Evolutionary conservation across 2,329 filamentous ascomycete species (phyloP).

Genomic region (Apiospora aurea): DNA sequence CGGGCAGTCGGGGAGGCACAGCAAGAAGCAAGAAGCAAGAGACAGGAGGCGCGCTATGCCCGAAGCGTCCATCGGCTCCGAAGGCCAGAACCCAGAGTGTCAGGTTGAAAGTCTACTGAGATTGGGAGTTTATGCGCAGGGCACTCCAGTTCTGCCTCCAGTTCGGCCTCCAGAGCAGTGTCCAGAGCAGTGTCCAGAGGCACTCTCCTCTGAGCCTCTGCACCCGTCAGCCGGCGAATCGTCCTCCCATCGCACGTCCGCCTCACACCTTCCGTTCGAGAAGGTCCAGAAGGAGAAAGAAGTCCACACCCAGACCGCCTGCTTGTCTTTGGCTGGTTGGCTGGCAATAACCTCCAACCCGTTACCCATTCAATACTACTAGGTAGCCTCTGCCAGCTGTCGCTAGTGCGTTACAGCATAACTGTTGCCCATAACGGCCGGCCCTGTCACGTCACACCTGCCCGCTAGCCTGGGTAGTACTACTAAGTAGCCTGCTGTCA

Average conservation of each 20-base stretch:
- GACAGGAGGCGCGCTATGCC: neutral
- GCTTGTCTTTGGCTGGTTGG: too few relatives aligned
- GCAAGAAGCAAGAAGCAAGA: neutral
- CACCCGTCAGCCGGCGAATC: constrained; percentile 9
- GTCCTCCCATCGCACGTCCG: neutral
- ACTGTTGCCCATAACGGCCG: too few relatives aligned
- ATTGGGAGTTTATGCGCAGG: constrained; percentile 4
- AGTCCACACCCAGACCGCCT: too few relatives aligned
- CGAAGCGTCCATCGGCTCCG: neutral
- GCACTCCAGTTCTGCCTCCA: too few relatives aligned
- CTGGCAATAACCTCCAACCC: neutral
- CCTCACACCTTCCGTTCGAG: neutral
- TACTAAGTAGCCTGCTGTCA: neutral
- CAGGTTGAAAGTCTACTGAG: neutral
- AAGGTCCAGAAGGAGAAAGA: neutral
- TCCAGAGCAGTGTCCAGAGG: too few relatives aligned
- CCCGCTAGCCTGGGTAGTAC: neutral
- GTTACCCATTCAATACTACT: too few relatives aligned
- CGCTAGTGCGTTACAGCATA: too few relatives aligned
- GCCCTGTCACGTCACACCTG: too few relatives aligned
- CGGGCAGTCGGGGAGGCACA: neutral
- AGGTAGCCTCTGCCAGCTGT: too few relatives aligned
- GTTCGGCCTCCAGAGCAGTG: too few relatives aligned
- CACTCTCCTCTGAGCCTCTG: too few relatives aligned
- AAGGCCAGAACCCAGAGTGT: too few relatives aligned